phyloP scores from a whole-genome alignment of 225 moss, liverwort and hornwort genomes.

The Polytrichum formosum region DNA sequence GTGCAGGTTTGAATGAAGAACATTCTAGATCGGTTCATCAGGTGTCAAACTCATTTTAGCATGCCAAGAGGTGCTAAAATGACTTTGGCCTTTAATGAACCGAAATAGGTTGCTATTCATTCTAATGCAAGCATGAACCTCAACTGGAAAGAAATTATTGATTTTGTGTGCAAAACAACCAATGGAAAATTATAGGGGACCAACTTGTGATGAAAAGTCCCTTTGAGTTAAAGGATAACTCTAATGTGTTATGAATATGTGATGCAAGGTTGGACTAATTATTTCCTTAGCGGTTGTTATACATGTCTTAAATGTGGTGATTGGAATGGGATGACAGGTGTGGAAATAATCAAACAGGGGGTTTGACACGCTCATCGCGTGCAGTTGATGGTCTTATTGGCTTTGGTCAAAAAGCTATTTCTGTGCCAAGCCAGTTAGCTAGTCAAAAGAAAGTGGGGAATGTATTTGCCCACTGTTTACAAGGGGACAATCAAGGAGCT shows the following conservation, averaged over 20 bases:
- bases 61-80: too few species aligned
- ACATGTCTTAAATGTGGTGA: not conserved
- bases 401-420: constrained; percentile 42
- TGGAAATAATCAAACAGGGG: constrained; percentile 51
- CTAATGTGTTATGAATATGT: too few species aligned
- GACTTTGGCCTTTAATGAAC: too few species aligned
- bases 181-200: too few species aligned
- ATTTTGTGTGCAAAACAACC: too few species aligned
- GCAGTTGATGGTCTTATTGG: constrained; percentile 57
- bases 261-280: too few species aligned
- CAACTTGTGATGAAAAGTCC: too few species aligned
- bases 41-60: too few species aligned
- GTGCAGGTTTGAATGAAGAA: too few species aligned
- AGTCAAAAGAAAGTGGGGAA: constrained; percentile 28
- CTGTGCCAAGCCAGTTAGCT: constrained; percentile 40
- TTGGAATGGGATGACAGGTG: constrained; percentile 29
- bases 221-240: not conserved
- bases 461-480: constrained; percentile 62
- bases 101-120: too few species aligned
- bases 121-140: not conserved
- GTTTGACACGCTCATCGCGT: constrained; percentile 9
- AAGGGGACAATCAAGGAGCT: constrained; percentile 47
- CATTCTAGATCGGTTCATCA: too few species aligned
- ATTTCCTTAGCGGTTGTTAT: not conserved
- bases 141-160: too few species aligned